phyloP scores from a whole-genome alignment of 2,329 filamentous ascomycete species.

The Aspergillus arachidicola region DNA sequence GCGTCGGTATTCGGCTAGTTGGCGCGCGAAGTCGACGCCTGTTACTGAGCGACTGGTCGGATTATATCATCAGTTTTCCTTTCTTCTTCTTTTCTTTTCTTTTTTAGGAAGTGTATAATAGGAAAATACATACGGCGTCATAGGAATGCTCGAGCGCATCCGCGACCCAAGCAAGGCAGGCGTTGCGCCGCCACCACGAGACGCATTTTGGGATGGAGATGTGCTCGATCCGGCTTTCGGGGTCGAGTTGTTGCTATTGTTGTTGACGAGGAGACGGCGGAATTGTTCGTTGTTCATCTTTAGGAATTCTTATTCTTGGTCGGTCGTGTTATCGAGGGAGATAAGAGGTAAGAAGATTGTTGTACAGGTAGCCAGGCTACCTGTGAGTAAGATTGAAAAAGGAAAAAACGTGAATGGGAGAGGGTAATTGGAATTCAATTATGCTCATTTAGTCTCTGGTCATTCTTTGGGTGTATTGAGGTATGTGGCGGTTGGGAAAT shows the following conservation, averaged over 20 bases:
- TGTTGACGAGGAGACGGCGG: slow-evolving; percentile 70
- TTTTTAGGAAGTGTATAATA: no score
- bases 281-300: slow-evolving; percentile 96
- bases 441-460: neutral
- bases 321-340: neutral
- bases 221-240: neutral
- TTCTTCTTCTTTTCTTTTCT: neutral
- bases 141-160: slow-evolving; percentile 79
- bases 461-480: neutral
- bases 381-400: slow-evolving; percentile 1
- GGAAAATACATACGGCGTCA: slow-evolving; percentile 75
- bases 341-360: neutral
- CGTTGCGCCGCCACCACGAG: slow-evolving; percentile 48
- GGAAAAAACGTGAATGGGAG: slow-evolving; percentile 2
- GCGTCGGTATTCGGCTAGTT: slow-evolving; percentile 74
- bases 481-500: neutral
- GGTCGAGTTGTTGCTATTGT: slow-evolving; percentile 20
- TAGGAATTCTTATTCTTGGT: neutral
- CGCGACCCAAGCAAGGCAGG: slow-evolving; percentile 70
- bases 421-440: neutral
- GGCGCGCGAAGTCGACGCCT: slow-evolving; percentile 75
- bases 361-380: neutral
- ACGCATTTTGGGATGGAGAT: slow-evolving; percentile 6
- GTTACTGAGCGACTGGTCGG: slow-evolving; percentile 65
- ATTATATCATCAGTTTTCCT: neutral